These are phyloP conservation scores for Phytophthora ramorum DNA, from an alignment of 352 stramenopile species.

Conservation along the genomic window DNA sequence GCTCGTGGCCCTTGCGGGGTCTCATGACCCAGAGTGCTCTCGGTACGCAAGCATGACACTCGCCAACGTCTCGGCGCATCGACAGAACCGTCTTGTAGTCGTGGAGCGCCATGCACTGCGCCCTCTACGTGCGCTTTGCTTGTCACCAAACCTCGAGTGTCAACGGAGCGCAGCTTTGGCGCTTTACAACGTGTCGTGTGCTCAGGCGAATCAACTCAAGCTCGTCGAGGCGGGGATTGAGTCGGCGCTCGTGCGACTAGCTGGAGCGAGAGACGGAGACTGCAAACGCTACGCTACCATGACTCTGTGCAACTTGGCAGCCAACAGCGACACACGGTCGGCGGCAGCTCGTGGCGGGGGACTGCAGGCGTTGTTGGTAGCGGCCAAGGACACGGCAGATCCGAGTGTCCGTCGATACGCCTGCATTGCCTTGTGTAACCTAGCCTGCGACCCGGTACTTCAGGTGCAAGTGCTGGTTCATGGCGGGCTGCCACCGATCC, in stretches of 20 bases:
- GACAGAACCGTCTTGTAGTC: slow-evolving; percentile 88
- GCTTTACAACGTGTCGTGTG: slow-evolving; percentile 96
- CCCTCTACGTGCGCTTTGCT: slow-evolving; percentile 83
- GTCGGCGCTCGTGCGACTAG: slow-evolving; percentile 87
- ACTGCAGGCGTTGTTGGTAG: slow-evolving; percentile 91
- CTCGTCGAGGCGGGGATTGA: slow-evolving; percentile 92
- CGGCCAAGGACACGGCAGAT: slow-evolving; percentile 87
- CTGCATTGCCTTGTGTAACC: slow-evolving; percentile 96
- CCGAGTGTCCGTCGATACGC: slow-evolving; percentile 88
- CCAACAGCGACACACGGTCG: slow-evolving; percentile 92
- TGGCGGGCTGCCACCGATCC: slow-evolving; percentile 88
- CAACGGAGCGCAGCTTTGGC: slow-evolving; percentile 92
- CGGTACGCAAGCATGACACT: slow-evolving; percentile 95
- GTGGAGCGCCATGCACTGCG: slow-evolving; percentile 85
- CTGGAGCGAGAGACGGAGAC: slow-evolving; percentile 88
- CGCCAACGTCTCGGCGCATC: slow-evolving; percentile 92
- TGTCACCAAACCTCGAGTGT: slow-evolving; percentile 87
- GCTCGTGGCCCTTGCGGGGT: slow-evolving; percentile 83
- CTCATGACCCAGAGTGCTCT: slow-evolving; percentile 77
- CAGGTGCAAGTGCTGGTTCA: slow-evolving; percentile 95
- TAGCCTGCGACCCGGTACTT: slow-evolving; percentile 90
- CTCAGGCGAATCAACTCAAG: slow-evolving; percentile 89
- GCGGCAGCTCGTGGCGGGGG: slow-evolving; percentile 90
- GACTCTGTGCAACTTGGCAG: slow-evolving; percentile 95
- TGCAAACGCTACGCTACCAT: slow-evolving; percentile 95